Base-by-base conservation (phyloP, 306 rosid genomes). In the Trifolium repens region DNA sequence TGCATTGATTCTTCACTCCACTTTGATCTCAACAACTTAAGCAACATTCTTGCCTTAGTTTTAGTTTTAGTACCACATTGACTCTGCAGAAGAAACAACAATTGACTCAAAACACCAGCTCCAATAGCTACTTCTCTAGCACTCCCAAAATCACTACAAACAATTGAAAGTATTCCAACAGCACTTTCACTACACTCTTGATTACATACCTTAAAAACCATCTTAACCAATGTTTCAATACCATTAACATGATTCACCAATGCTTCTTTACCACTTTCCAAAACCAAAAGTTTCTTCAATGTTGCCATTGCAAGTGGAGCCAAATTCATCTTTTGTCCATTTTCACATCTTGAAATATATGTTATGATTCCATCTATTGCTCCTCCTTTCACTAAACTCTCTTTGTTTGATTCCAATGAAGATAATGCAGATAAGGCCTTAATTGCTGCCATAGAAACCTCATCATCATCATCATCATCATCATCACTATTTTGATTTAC, bases 51-150 rank as follows among this genome's bases (percentile, higher is more conserved):
- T 15, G 91, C 98, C 85, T 88, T 94, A 5, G 91, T 75, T 81
- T 94, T 94, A 52, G 90, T 94, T 50, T 78, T 78, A 52, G 54
- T 74, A 59, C 84, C 77, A 72, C 97, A 84, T 77, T 94, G 98
- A 75, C 97, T 88, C 75, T 94, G 98, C 57, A 94, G 83, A 71
- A 94, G 97, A 82, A 91, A 80, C 47, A 94, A 76, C 55, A 94
- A 78, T 81, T 94, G 97, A 59, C 89, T 91, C 89, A 91, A 86
- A 55, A 88, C 82, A 24, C 98, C 96, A 0, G 78, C 88, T 10
- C 53, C 82, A 72, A 94, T 87, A 35, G 97, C 98, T 80, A 84
- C 93, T 52, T 94, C 98, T 67, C 87, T 83, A 69, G 91, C 98
- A 68, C 39, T 55, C 39, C 82, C 60, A 57, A 81, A 87, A n/a